phyloP scores from a whole-genome alignment of 345 rosid genomes.

The Garcia nutans region DNA sequence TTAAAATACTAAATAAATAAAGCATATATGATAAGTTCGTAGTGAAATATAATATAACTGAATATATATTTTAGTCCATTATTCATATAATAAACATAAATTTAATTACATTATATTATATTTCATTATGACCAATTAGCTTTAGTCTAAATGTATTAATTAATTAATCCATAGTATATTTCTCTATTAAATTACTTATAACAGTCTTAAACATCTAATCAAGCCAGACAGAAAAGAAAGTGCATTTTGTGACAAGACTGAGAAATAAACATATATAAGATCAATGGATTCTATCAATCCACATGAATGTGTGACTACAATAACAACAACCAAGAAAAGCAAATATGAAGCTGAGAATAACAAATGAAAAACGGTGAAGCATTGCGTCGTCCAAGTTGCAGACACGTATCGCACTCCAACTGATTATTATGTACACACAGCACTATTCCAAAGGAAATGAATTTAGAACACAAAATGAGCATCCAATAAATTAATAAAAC shows the following conservation, averaged over 20 bases:
- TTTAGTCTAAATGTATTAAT: too few species aligned
- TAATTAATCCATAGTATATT: too few species aligned
- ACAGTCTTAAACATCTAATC: too few species aligned
- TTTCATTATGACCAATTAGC: too few species aligned
- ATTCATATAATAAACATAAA: too few species aligned
- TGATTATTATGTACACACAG: conserved; percentile 9
- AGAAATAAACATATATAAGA: too few species aligned
- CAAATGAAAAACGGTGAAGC: not conserved
- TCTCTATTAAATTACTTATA: too few species aligned
- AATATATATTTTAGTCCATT: too few species aligned
- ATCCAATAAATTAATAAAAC: conserved; percentile 1
- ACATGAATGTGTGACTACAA: not conserved
- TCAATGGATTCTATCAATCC: not conserved
- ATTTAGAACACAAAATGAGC: conserved; percentile 24
- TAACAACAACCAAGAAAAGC: not conserved
- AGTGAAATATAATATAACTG: too few species aligned
- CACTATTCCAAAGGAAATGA: conserved; percentile 21
- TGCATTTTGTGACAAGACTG: not conserved
- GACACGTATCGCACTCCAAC: conserved; percentile 18
- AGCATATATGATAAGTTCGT: too few species aligned
- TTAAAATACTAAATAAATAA: too few species aligned
- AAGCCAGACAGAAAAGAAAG: not conserved
- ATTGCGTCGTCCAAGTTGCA: conserved; percentile 15
- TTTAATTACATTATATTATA: too few species aligned
- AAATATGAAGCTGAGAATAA: conserved; percentile 1